These are phyloP conservation scores for Colletotrichum aenigma DNA, from an alignment of 2,329 filamentous ascomycete species.

Conservation along the genomic window DNA sequence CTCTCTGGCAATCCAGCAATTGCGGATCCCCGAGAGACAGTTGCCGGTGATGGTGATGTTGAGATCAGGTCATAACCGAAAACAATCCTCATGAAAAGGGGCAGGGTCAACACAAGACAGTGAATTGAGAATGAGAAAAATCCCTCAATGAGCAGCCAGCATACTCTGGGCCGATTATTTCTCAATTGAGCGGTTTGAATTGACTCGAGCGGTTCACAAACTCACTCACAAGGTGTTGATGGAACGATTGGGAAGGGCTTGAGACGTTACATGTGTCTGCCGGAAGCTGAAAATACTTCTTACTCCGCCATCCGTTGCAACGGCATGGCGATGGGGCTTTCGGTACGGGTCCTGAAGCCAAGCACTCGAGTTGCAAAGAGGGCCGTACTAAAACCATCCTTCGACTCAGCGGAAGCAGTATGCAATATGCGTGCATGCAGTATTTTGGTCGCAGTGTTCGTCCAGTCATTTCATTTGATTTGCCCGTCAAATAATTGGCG, in stretches of 20 bases:
- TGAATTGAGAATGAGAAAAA: not conserved
- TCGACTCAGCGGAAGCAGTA: not conserved
- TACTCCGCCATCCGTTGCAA: not conserved
- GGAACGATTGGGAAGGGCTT: not conserved
- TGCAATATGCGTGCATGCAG: not conserved
- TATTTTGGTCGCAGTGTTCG: not conserved
- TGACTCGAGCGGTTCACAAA: not conserved
- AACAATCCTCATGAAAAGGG: not conserved
- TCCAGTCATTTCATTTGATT: not conserved
- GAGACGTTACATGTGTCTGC: not conserved
- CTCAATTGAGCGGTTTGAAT: not conserved
- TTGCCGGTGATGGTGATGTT: not conserved
- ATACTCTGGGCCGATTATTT: not conserved
- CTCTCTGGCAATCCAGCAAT: not conserved
- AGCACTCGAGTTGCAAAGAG: not conserved
- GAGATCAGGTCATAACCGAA: not conserved
- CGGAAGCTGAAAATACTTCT: not conserved
- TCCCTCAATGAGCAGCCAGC: not conserved
- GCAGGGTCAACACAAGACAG: not conserved
- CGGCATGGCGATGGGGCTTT: not conserved
- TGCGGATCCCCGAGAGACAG: not conserved
- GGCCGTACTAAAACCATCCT: not conserved
- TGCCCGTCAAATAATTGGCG: not conserved
- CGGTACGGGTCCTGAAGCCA: not conserved
- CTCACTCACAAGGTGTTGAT: not conserved